Base-by-base conservation (phyloP, 176 grass and related monocot species). In the Juncus effusus region DNA sequence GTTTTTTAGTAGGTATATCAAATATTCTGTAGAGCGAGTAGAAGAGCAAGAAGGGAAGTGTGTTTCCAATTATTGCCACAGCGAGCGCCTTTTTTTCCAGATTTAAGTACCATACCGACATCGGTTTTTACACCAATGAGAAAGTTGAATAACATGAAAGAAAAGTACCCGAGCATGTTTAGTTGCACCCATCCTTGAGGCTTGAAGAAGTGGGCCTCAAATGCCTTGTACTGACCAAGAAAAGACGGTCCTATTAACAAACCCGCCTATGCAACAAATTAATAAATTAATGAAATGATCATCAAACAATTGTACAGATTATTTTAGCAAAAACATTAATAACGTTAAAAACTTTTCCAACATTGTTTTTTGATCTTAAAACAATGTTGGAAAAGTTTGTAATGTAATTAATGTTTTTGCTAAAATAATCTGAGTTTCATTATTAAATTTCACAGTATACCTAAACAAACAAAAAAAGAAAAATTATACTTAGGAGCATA, bases 51-150 rank as follows among this genome's bases (percentile, higher is more conserved):
- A 28, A 28, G 19, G 19, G 19, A 28, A 28, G 19, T 28, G 19
- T 28, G 19, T 28, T 28, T 28, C 19, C 19, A 28, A 28, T 28
- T 28, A 28, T 28, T 28, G 19, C 85, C 74, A 95, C 83, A 6
- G 82, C 82, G n/a, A 82, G 47, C 9, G 90, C 79, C 51, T 95
- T 95, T 9, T 9, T 81, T 85, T 0, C 90, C 85, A 14, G 82
- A 88, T 71, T 81, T 95, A 54, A 36, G 42, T 67, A 95, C 80
- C 85, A 95, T 80, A 52, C 82, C 62, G 3, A 95, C 79, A 76
- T 95, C 85, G 15, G 85, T 89, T 80, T 89, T 95, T 16, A 95
- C 90, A 56, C 85, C 85, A 63, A 89, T 63, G 16, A 67, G 64
- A 76, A 95, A 95, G 74, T 83, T 65, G 38, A 89, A 87, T 59